Evolutionary conservation across 306 rosid genomes (phyloP), one percentile per base, ranked within the genome.

Genomic region (Quillaja saponaria): DNA sequence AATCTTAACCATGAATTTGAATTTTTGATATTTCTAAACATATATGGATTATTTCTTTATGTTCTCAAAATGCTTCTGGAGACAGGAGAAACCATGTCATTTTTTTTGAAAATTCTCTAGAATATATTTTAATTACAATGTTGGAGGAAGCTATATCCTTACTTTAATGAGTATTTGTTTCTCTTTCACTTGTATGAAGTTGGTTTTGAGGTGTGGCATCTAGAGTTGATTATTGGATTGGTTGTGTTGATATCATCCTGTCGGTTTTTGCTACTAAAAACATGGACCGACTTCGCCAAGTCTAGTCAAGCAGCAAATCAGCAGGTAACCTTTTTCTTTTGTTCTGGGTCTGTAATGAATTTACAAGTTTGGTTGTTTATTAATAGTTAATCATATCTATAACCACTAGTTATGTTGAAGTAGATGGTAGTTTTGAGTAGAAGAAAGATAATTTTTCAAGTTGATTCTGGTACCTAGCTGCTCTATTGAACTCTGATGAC

Each of bases 181-280:
- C 63, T 63, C 18, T 47, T 19, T 60, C 58, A 49, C n/a, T 48
- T 57, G 25, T 62, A 49, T 75, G 67, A 90, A 86, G 95, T 86
- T 86, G 85, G 76, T 78, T 92, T 88, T 66, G 96, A 92, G 84
- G 63, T 69, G 76, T 78, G 96, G 95, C 96, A 92, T 76, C 87
- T 92, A 78, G 83, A 86, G 98, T 79, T 92, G 87, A 83, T 92
- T 50, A 71, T 71, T 8, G 95, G 91, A 79, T 62, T 83, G 44
- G 94, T 92, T 17, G 61, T 86, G 18, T 54, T 85, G 58, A 71
- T 89, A 80, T 89, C 98, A 40, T 79, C 84, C 1, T 64, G 84
- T 67, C 95, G 94, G 40, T 86, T 68, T 78, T 62, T 92, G 34
- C 73, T 88, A 13, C 61, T 92, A 76, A 86, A 81, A 66, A 72